Base-by-base conservation (phyloP, 768 basidiomycete genomes). In the Mycena galopus region DNA sequence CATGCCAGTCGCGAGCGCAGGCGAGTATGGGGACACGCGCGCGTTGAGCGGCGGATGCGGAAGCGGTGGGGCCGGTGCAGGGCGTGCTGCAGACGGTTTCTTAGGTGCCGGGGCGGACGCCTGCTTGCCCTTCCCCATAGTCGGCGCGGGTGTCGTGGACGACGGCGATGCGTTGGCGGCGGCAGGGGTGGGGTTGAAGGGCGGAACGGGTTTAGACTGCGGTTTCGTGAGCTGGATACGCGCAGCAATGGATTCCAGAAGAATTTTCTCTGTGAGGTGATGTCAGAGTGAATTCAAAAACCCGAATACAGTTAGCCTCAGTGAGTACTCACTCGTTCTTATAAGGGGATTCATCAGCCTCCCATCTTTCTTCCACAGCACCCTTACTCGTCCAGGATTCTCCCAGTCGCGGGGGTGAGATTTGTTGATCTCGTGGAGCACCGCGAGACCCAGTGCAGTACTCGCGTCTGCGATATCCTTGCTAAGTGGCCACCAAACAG, bases 371-470 rank as follows among this genome's bases (percentile, higher is more conserved):
- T 94, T 96, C 93, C 93, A 95, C 78, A 94, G 94, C 27, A 99
- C 94, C 74, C 96, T 90, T 70, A 99, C 95, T 29, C 97, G 89
- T 11, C 97, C 97, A 0, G 97, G 97, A 80, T 99, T 99, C 78
- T 94, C 97, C 97, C 97, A 99, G 81, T 99, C 97, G 62, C 95
- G 89, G 14, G 97, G 97, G 78, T 99, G 97, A 30, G 89, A 86
- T 82, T 97, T 98, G 78, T 90, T 88, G 42, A 95, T 94, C 85
- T 99, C 96, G 76, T 96, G 95, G 6, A 98, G 86, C 2, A 92
- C 90, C 16, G 92, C 89, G 10, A 98, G 84, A 2, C 96, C 93
- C 17, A 99, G 83, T 33, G 91, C 85, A 75, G 85, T 89, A 29
- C 93, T 91, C 9, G 94, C 96, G 68, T 95, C 92, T 2, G 94